These are phyloP conservation scores for Sisymbrium altissimum DNA, from an alignment of 345 rosid genomes.

Conservation along the genomic window DNA sequence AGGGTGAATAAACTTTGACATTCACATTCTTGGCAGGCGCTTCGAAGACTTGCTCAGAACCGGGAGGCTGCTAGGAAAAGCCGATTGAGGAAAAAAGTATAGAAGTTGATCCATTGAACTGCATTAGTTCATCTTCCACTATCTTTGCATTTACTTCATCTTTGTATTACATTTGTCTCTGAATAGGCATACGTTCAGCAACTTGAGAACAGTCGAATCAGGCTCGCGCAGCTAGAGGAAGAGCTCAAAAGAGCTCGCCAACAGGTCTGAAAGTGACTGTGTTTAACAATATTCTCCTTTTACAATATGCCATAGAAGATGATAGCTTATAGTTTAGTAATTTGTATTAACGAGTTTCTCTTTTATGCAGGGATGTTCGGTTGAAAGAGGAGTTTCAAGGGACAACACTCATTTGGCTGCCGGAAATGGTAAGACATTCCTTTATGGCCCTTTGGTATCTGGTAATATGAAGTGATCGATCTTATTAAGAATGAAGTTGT, in stretches of 20 bases:
- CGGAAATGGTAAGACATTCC: constrained; percentile 54
- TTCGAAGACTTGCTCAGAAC: constrained; percentile 86
- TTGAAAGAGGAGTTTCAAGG: constrained; percentile 44
- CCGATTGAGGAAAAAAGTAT: constrained; percentile 85
- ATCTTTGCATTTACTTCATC: background rate
- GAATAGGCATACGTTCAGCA: constrained; percentile 92
- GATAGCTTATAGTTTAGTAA: background rate
- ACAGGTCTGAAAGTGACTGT: constrained; percentile 46
- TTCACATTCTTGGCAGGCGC: constrained; percentile 42
- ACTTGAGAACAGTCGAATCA: constrained; percentile 67
- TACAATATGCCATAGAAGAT: background rate
- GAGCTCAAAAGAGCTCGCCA: constrained; percentile 79
- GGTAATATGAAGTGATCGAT: background rate
- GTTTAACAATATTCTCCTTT: background rate
- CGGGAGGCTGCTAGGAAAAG: constrained; percentile 98
- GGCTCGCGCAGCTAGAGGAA: constrained; percentile 73
- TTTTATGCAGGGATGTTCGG: constrained; percentile 49
- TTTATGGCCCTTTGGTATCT: background rate
- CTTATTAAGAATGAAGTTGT: background rate
- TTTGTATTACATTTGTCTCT: constrained; percentile 35
- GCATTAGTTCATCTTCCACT: background rate
- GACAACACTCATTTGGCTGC: constrained; percentile 41
- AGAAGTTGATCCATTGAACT: background rate
- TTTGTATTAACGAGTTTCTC: background rate
- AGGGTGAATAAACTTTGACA: background rate